These are phyloP conservation scores for Aspergillus piperis DNA, from an alignment of 2,329 filamentous ascomycete species.

Conservation along the genomic window DNA sequence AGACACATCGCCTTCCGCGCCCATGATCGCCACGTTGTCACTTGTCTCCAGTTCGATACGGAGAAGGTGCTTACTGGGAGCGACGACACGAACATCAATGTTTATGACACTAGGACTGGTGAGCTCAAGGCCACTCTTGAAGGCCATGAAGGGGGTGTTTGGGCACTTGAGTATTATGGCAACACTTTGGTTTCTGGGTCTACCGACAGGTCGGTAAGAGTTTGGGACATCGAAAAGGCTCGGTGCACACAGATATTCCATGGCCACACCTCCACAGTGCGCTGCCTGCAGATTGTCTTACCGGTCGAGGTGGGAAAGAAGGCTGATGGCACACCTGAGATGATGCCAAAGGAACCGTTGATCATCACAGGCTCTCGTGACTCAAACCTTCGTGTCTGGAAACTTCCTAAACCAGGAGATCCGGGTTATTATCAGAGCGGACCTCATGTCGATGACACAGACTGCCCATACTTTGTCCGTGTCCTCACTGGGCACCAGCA, in stretches of 20 bases:
- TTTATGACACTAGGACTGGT: slow-evolving; percentile 96
- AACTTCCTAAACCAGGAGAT: slow-evolving; percentile 78
- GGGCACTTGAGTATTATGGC: slow-evolving; percentile 94
- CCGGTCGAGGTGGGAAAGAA: slow-evolving; percentile 74
- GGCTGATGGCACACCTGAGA: slow-evolving; percentile 70
- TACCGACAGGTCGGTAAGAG: slow-evolving; percentile 95
- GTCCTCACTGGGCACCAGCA: slow-evolving; percentile 84
- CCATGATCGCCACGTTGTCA: slow-evolving; percentile 94
- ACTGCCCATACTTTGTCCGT: slow-evolving; percentile 94
- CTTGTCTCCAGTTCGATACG: slow-evolving; percentile 94
- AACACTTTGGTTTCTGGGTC: slow-evolving; percentile 95
- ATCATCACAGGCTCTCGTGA: slow-evolving; percentile 98
- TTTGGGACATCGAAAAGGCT: slow-evolving; percentile 96
- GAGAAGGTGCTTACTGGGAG: slow-evolving; percentile 98
- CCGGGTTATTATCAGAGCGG: slow-evolving; percentile 76
- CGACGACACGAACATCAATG: slow-evolving; percentile 95
- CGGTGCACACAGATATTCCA: slow-evolving; percentile 94
- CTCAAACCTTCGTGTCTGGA: slow-evolving; percentile 92
- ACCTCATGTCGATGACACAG: slow-evolving; percentile 68
- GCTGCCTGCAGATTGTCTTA: slow-evolving; percentile 92
- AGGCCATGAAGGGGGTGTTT: slow-evolving; percentile 95
- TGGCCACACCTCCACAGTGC: slow-evolving; percentile 94
- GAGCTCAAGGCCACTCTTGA: slow-evolving; percentile 78
- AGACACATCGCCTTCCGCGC: slow-evolving; percentile 94
- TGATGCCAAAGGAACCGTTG: slow-evolving; percentile 90